These are phyloP conservation scores for Exophiala phaeomuriformis DNA, from an alignment of 2,329 filamentous ascomycete species.

Conservation along the genomic window DNA sequence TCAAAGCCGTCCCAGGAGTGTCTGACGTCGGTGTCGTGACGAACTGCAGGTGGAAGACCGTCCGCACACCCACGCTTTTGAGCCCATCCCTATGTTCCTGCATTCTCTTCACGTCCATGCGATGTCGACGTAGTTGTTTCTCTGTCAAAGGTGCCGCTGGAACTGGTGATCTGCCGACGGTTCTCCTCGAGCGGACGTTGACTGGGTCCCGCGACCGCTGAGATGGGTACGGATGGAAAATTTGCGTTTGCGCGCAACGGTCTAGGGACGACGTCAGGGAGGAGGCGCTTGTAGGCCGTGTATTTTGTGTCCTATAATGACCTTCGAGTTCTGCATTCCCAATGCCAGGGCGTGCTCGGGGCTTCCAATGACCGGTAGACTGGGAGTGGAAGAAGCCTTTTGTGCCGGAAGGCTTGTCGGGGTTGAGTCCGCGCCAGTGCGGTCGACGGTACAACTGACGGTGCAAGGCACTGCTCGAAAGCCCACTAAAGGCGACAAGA, in stretches of 20 bases:
- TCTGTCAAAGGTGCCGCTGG: neutral
- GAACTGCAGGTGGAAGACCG: conserved; percentile 65
- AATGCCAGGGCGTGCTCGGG: too few species aligned
- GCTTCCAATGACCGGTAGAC: too few species aligned
- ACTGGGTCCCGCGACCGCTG: neutral
- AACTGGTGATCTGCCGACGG: neutral
- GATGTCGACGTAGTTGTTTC: neutral
- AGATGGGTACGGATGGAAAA: neutral
- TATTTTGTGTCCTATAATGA: too few species aligned
- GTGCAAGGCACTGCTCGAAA: too few species aligned
- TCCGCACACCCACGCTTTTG: conserved; percentile 13
- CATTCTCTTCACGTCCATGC: neutral
- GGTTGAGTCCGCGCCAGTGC: too few species aligned
- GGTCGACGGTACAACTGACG: too few species aligned
- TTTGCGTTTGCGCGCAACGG: too few species aligned
- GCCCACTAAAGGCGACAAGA: neutral
- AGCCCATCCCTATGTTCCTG: conserved; percentile 3
- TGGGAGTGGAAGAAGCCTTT: too few species aligned
- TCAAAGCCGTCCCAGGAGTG: conserved; percentile 68
- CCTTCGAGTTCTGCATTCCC: too few species aligned
- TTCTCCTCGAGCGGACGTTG: neutral
- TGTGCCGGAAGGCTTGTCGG: too few species aligned
- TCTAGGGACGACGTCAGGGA: too few species aligned
- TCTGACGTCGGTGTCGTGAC: conserved; percentile 79
- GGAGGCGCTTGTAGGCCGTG: too few species aligned